These are phyloP conservation scores for Daldinia loculata DNA, from an alignment of 495 filamentous ascomycete genomes.

Conservation along the genomic window DNA sequence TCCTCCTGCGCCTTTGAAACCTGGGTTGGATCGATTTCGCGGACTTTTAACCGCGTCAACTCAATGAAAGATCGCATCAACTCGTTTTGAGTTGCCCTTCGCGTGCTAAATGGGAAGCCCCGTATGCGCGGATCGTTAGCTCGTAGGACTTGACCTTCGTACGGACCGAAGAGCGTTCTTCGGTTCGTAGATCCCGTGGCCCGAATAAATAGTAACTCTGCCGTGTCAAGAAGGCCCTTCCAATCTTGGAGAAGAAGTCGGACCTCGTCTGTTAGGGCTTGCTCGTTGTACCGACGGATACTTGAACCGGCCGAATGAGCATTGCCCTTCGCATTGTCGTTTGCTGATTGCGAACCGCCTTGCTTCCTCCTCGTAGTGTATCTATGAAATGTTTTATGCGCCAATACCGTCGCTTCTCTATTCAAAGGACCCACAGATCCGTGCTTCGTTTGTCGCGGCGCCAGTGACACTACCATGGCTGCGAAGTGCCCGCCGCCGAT, in stretches of 20 bases:
- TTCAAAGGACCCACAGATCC: constrained; percentile 70
- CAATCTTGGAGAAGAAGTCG: constrained; percentile 80
- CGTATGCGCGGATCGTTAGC: constrained; percentile 85
- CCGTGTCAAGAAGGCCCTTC: constrained; percentile 81
- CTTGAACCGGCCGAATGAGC: constrained; percentile 94
- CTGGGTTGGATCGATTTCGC: constrained; percentile 68
- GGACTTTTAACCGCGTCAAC: constrained; percentile 86
- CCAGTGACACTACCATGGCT: constrained; percentile 90
- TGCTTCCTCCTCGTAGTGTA: constrained; percentile 97
- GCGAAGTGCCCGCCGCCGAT: constrained; percentile 98
- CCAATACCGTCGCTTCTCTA: constrained; percentile 83
- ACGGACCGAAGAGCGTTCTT: constrained; percentile 85
- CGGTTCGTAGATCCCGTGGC: constrained; percentile 88
- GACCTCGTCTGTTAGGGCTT: constrained; percentile 83
- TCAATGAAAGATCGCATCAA: constrained; percentile 94
- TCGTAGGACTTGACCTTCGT: constrained; percentile 84
- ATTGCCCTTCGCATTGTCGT: constrained; percentile 86
- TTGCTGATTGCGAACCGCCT: constrained; percentile 92
- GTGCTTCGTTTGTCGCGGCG: constrained; percentile 78
- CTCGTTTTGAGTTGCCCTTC: constrained; percentile 92
- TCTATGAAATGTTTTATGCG: constrained; percentile 96
- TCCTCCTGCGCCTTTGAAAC: constrained; percentile 57
- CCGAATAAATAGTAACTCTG: constrained; percentile 85
- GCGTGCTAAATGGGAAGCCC: constrained; percentile 92
- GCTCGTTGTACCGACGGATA: constrained; percentile 92